phyloP scores from a whole-genome alignment of 192 early-diverging fungal genomes.

The Gigaspora rosea region DNA sequence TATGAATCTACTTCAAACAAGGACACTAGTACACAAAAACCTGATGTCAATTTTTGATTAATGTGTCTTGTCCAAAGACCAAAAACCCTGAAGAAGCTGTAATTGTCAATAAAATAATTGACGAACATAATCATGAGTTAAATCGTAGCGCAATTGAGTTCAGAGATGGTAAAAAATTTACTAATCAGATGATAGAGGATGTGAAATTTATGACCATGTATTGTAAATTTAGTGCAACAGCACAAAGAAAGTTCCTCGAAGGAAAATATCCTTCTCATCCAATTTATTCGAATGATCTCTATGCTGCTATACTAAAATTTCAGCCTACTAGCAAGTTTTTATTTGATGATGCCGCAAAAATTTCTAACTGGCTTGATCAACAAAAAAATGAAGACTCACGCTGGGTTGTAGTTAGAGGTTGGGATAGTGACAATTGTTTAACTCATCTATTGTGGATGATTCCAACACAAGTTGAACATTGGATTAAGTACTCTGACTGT shows the following conservation, averaged over 20 bases:
- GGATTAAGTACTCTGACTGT: neutral
- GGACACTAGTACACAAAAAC: neutral
- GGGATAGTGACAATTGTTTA: neutral
- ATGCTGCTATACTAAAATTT: neutral
- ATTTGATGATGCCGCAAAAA: neutral
- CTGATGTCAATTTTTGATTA: neutral
- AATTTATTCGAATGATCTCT: neutral
- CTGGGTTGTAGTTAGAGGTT: neutral
- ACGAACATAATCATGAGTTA: neutral
- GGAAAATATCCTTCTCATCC: neutral
- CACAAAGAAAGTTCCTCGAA: neutral
- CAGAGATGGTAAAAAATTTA: neutral
- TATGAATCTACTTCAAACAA: neutral
- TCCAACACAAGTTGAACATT: neutral
- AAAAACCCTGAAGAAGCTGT: neutral
- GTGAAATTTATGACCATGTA: neutral
- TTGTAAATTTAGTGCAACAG: neutral
- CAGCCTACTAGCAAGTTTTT: neutral
- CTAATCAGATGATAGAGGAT: neutral
- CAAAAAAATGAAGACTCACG: neutral
- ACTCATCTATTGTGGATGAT: neutral
- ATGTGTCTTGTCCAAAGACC: neutral
- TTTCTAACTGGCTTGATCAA: neutral
- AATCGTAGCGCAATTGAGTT: neutral
- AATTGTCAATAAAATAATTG: neutral